These are phyloP conservation scores for Geranium incanum DNA, from an alignment of 441 rosid species.

Conservation along the genomic window DNA sequence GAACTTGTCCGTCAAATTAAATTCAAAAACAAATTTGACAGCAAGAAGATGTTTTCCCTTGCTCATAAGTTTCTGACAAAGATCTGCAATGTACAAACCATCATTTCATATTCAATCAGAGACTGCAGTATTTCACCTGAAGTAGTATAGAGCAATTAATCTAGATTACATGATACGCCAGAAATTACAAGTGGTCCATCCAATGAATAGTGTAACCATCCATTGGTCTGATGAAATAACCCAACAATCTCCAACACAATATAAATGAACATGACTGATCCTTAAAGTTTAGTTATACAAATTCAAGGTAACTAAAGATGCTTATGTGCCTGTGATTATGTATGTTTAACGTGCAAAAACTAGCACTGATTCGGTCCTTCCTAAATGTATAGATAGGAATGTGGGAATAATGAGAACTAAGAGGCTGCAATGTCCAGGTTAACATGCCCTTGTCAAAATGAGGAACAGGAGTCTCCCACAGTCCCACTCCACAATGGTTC, in stretches of 20 bases:
- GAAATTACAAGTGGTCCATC: not conserved
- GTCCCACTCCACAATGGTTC: not conserved
- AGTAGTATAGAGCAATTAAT: not conserved
- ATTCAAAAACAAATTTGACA: conserved; percentile 47
- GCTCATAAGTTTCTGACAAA: conserved; percentile 44
- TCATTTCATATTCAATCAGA: conserved; percentile 11
- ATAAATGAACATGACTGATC: not conserved
- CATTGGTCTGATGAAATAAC: not conserved
- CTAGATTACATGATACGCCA: not conserved
- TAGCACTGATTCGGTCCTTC: not conserved
- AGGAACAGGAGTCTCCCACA: not conserved
- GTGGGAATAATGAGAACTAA: not conserved
- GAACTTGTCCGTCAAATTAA: conserved; percentile 47
- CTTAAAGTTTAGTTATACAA: not conserved
- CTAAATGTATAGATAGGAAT: not conserved
- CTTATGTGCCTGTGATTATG: not conserved
- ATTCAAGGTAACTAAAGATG: not conserved
- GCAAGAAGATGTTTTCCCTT: conserved; percentile 42
- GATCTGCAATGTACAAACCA: conserved; percentile 27
- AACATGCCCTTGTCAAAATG: not conserved
- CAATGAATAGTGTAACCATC: not conserved
- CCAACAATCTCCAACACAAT: not conserved
- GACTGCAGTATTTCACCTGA: not conserved
- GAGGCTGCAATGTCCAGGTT: not conserved
- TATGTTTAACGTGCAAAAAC: not conserved